A percentile compares a stretch with the other conserved stretches of the same genome.
These are phyloP conservation scores for Lachnellula occidentalis DNA, from an alignment of 2,329 filamentous ascomycete genomes.

Conservation along the genomic window DNA sequence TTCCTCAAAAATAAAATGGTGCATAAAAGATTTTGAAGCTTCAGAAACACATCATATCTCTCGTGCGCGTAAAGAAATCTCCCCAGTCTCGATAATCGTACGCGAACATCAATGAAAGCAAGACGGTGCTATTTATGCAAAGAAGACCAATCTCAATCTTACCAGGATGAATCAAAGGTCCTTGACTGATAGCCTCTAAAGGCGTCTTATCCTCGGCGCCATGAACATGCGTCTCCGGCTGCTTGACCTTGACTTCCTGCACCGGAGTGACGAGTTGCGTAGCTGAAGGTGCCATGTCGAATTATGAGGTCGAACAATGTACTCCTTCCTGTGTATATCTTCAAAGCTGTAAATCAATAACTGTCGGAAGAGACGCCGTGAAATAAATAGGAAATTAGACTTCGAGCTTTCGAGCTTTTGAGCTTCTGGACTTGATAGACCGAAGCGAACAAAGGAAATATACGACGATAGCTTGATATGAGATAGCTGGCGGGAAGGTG, in stretches of 20 bases:
- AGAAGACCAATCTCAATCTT: slow-evolving; percentile 1
- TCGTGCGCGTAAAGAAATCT: background rate
- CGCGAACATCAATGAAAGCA: too few relatives aligned
- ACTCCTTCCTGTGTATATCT: background rate
- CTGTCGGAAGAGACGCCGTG: background rate
- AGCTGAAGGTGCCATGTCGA: slow-evolving; percentile 14
- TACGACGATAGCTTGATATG: too few relatives aligned
- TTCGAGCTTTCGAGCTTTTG: too few relatives aligned
- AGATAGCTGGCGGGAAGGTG: too few relatives aligned
- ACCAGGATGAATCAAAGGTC: slow-evolving; percentile 25
- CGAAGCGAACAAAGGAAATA: too few relatives aligned
- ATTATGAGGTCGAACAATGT: background rate
- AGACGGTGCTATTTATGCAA: background rate
- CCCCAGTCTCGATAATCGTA: too few relatives aligned
- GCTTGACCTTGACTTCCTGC: background rate
- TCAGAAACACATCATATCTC: background rate
- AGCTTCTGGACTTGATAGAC: too few relatives aligned
- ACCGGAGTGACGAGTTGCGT: background rate
- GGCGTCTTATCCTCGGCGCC: slow-evolving; percentile 28
- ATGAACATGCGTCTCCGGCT: slow-evolving; percentile 21
- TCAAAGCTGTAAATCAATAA: background rate
- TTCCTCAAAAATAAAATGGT: too few relatives aligned
- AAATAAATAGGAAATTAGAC: too few relatives aligned
- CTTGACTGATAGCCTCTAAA: slow-evolving; percentile 31
- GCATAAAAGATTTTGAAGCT: background rate